These are phyloP conservation scores for Leptosphaerulina australis DNA, from an alignment of 2,329 filamentous ascomycete genomes.

Conservation along the genomic window DNA sequence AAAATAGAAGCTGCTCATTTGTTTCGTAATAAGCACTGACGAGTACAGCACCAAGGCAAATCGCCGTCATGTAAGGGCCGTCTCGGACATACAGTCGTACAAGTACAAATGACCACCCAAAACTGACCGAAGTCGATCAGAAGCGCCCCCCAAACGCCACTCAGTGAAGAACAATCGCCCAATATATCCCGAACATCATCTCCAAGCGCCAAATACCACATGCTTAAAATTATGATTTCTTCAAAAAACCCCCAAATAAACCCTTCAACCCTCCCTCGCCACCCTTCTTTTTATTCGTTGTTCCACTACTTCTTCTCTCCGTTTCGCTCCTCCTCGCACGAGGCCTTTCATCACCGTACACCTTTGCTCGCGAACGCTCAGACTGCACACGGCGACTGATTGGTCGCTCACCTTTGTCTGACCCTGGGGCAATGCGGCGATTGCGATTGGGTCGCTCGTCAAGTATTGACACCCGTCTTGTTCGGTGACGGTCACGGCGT, in stretches of 20 bases:
- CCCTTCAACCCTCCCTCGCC: slow-evolving; percentile 39
- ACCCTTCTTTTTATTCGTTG: slow-evolving; percentile 38
- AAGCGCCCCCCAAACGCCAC: background rate
- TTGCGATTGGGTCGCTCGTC: slow-evolving; percentile 39
- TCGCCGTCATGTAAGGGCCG: background rate
- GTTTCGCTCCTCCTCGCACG: slow-evolving; percentile 36
- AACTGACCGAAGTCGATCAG: background rate
- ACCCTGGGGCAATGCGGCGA: slow-evolving; percentile 38
- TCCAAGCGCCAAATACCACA: slow-evolving; percentile 4
- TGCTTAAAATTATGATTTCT: slow-evolving; percentile 17
- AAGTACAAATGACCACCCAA: slow-evolving; percentile 16
- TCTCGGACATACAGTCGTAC: slow-evolving; percentile 17
- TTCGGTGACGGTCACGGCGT: slow-evolving; percentile 34
- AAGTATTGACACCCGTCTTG: slow-evolving; percentile 32
- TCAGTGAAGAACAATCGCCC: slow-evolving; percentile 11
- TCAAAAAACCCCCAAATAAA: slow-evolving; percentile 43
- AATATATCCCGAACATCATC: slow-evolving; percentile 2
- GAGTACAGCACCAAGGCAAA: background rate
- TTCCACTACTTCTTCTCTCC: slow-evolving; percentile 23
- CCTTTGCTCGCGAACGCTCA: slow-evolving; percentile 35
- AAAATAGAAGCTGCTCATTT: background rate
- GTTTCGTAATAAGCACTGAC: background rate
- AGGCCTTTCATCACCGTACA: slow-evolving; percentile 31
- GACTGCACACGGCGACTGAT: slow-evolving; percentile 36
- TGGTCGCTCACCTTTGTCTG: slow-evolving; percentile 38